phyloP scores from a whole-genome alignment of 441 rosid genomes.

The Eruca vesicaria region DNA sequence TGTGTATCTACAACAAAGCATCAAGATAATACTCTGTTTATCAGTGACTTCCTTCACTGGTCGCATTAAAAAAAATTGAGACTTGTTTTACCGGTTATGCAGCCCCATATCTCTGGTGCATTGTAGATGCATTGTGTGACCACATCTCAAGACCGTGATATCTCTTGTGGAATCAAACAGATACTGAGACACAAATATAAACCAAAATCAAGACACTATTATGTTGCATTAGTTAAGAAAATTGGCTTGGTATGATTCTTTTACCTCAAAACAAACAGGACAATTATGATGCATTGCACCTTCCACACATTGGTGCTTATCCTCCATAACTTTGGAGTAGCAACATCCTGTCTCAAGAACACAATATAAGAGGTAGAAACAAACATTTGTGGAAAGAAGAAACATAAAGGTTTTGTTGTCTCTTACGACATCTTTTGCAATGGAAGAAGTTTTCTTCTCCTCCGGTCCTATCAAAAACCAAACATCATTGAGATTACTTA shows the following conservation, averaged over 20 bases:
- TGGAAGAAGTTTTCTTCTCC: conserved; percentile 75
- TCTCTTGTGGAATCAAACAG: conserved; percentile 71
- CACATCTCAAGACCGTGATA: conserved; percentile 60
- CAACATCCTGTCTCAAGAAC: conserved; percentile 54
- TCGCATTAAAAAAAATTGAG: neutral
- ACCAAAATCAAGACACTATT: neutral
- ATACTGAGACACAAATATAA: conserved; percentile 42
- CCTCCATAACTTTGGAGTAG: conserved; percentile 61
- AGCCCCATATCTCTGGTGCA: conserved; percentile 67
- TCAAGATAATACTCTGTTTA: neutral
- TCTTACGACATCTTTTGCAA: conserved; percentile 68
- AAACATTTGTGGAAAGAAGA: neutral
- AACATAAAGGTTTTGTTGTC: neutral
- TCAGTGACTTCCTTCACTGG: neutral
- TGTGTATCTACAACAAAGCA: conserved; percentile 51
- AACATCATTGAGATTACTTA: conserved; percentile 10
- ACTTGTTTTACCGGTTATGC: conserved; percentile 50
- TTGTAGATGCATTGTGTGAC: conserved; percentile 71
- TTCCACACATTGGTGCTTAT: conserved; percentile 68
- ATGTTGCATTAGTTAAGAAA: neutral
- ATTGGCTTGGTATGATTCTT: neutral
- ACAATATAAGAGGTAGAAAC: neutral
- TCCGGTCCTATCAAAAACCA: conserved; percentile 56
- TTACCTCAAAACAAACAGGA: conserved; percentile 91
- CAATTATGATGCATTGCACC: conserved; percentile 90